phyloP scores from a whole-genome alignment of 1,139 yeast species.

The Diutina siamensis region DNA sequence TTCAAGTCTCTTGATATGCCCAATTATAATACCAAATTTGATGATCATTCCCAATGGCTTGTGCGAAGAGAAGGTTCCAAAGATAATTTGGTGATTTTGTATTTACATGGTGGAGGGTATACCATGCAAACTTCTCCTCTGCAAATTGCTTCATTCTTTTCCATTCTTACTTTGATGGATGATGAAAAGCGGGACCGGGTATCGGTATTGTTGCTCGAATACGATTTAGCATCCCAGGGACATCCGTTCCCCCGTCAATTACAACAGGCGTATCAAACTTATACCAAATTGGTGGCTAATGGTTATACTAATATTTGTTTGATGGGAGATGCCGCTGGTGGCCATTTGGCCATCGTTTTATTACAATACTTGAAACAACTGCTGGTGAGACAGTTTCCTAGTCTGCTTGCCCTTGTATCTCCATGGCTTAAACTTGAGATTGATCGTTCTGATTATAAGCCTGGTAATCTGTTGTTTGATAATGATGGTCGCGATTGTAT shows the following conservation, averaged over 20 bases:
- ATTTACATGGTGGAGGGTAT: constrained; percentile 35
- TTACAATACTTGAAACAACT: constrained; percentile 7
- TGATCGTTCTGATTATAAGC: not conserved
- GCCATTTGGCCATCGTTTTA: constrained; percentile 10
- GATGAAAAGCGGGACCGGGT: constrained; percentile 16
- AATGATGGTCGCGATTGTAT: not conserved
- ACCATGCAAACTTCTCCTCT: constrained; percentile 22
- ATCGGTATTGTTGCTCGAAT: constrained; percentile 28
- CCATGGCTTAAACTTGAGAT: not conserved
- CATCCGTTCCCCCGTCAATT: constrained; percentile 25
- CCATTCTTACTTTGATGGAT: constrained; percentile 22
- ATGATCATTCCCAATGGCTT: not conserved
- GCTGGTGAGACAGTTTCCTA: not conserved
- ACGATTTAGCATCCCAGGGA: constrained; percentile 24
- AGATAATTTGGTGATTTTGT: constrained; percentile 28
- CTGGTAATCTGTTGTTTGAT: not conserved
- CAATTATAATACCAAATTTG: not conserved
- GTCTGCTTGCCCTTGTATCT: constrained; percentile 4
- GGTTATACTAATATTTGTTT: constrained; percentile 22
- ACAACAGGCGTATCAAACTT: constrained; percentile 22
- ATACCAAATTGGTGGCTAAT: constrained; percentile 14
- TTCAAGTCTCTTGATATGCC: not conserved
- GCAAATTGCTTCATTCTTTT: constrained; percentile 21
- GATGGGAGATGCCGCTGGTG: constrained; percentile 12
- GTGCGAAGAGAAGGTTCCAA: constrained; percentile 9